phyloP scores from a whole-genome alignment of 108 stramenopile species.

The Craspedostauros australis region DNA sequence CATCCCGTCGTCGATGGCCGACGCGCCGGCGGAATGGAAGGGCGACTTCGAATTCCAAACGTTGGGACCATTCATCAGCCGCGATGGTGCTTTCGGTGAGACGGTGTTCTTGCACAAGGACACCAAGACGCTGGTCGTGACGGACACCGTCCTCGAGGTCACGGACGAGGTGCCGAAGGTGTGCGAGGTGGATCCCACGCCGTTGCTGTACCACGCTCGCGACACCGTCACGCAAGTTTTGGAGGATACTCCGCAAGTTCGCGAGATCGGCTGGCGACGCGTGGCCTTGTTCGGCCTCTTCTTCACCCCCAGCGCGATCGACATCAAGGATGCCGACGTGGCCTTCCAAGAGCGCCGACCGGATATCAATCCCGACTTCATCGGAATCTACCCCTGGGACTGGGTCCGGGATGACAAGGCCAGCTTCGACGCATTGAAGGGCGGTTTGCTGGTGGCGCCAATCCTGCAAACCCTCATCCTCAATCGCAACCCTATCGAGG shows the following conservation, averaged over 20 bases:
- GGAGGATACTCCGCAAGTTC: conserved; percentile 65
- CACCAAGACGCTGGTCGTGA: conserved; percentile 81
- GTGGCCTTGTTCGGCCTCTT: conserved; percentile 85
- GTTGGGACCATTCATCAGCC: conserved; percentile 83
- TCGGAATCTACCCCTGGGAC: conserved; percentile 83
- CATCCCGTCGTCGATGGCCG: conserved; percentile 40
- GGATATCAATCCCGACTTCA: conserved; percentile 77
- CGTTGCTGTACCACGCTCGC: conserved; percentile 90
- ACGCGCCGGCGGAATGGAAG: conserved; percentile 67
- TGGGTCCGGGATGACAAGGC: conserved; percentile 76
- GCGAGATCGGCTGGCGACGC: conserved; percentile 85
- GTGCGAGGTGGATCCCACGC: conserved; percentile 72
- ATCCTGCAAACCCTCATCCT: conserved; percentile 89
- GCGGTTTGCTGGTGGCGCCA: conserved; percentile 83
- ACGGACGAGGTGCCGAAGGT: conserved; percentile 77
- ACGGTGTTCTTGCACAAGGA: conserved; percentile 87
- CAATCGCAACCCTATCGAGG: conserved; percentile 80
- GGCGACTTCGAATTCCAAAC: conserved; percentile 63
- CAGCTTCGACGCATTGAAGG: conserved; percentile 78
- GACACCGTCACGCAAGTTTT: conserved; percentile 78
- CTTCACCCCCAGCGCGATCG: conserved; percentile 80
- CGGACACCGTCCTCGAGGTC: conserved; percentile 85
- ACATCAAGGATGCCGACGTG: conserved; percentile 63
- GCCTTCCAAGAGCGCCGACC: conserved; percentile 72
- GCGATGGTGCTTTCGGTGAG: conserved; percentile 90